Evolutionary conservation across 495 filamentous ascomycete genomes (phyloP), one percentile per base, ranked within the genome.

Genomic region (Hypoxylon rickii): DNA sequence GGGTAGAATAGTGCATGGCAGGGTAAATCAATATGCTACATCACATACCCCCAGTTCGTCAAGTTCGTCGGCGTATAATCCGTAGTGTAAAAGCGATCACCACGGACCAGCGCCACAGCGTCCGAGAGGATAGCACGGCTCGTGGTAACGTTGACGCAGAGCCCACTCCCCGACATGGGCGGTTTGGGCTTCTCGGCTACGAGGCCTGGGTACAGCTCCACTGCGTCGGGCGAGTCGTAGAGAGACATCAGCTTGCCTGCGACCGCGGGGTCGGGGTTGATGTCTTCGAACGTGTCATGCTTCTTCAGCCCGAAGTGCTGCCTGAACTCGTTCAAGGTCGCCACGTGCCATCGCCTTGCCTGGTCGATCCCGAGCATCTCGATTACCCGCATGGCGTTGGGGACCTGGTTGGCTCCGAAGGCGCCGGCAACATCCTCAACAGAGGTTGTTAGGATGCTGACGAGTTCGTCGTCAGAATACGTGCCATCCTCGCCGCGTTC

Each of bases 341-440:
- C 86, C 18, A 90, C 64, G 48, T 86, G 86, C 89, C 89, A 92
- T 2, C 80, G 73, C 12, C 89, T 82, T 0, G 86, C 84, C 62
- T 94, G 89, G 54, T 84, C 76, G 41, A 94, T 92, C 17, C 89
- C 88, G 0, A 92, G 79, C 29, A 90, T 81, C 61, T 94, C 89
- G 22, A 92, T 79, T 5, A 79, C 79, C 46, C 79, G 78, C 67
- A 94, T 73, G 31, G 87, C 77, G 19, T 76, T 74, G 0, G 89
- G 89, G 0, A 91, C 83, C 49, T 83, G 82, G 13, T 83, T 80
- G 1, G 88, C 84, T 2, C 89, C 89, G 64, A 72, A 78, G 4
- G 75, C 70, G 7, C 74, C 78, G 3, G 79, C 76, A 54, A 73
- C 58, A 57, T 81, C 78, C 61, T 87, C 83, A 40, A 87, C 78